Evolutionary conservation across 2,329 filamentous ascomycete species (phyloP).

Genomic region (Exophiala alcalophila): DNA sequence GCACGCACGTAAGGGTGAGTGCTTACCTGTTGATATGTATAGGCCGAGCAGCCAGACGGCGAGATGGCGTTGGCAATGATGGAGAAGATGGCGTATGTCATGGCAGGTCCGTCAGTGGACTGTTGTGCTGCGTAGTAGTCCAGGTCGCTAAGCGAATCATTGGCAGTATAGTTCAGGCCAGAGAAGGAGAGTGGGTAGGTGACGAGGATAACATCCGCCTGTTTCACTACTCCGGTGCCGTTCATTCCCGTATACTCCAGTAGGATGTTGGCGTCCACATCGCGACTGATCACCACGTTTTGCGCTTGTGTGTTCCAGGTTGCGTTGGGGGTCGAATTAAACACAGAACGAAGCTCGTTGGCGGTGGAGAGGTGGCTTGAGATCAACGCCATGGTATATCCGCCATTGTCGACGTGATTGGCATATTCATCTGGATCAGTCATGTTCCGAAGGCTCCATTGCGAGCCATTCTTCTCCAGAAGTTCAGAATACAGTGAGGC

Average conservation of each 20-base stretch:
- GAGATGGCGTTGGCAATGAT: conserved; percentile 65
- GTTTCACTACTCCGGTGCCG: conserved; percentile 63
- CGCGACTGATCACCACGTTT: conserved; percentile 56
- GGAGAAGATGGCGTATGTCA: conserved; percentile 70
- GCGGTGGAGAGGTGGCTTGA: conserved; percentile 54
- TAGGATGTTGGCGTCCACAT: conserved; percentile 57
- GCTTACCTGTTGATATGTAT: conserved; percentile 64
- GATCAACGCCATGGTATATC: conserved; percentile 65
- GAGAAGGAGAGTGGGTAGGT: conserved; percentile 63
- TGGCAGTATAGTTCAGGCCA: conserved; percentile 48
- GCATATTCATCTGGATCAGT: conserved; percentile 73
- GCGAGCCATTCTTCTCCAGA: conserved; percentile 57
- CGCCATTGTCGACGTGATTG: conserved; percentile 65
- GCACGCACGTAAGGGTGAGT: conserved; percentile 62
- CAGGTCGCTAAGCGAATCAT: conserved; percentile 54
- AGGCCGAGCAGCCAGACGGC: conserved; percentile 64
- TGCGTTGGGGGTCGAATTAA: conserved; percentile 54
- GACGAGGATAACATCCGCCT: conserved; percentile 66
- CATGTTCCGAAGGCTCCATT: conserved; percentile 57
- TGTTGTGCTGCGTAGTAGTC: conserved; percentile 70
- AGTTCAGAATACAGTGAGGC: conserved; percentile 61
- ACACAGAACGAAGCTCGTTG: conserved; percentile 56
- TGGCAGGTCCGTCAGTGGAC: conserved; percentile 65
- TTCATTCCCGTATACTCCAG: conserved; percentile 66
- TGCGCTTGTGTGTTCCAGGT: conserved; percentile 58